Percentiles rank a stretch among this genome's conserved stretches.
Evolutionary conservation across 2,329 filamentous ascomycete species (phyloP).

Genomic region (Fusarium nurragi): DNA sequence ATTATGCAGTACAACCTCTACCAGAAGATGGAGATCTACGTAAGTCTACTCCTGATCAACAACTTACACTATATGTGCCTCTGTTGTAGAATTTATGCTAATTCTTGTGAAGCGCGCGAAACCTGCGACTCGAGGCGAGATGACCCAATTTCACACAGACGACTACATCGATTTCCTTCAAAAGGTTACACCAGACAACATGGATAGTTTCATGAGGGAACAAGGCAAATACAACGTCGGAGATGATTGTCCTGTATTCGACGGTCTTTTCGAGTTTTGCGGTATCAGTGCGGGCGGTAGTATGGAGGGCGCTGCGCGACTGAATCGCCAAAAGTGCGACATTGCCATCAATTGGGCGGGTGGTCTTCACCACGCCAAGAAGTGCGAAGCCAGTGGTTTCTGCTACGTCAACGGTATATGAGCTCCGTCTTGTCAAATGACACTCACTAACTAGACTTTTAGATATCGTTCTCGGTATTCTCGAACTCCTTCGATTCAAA

Average conservation of each 20-base stretch:
- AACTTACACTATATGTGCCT: neutral
- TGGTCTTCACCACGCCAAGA: slow-evolving; percentile 96
- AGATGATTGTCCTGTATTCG: slow-evolving; percentile 97
- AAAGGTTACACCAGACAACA: slow-evolving; percentile 98
- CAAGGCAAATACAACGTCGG: slow-evolving; percentile 94
- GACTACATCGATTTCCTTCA: slow-evolving; percentile 96
- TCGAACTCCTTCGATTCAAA: slow-evolving; percentile 89
- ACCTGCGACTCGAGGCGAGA: slow-evolving; percentile 86
- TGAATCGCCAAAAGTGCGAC: slow-evolving; percentile 91
- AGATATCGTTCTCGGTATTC: slow-evolving; percentile 96
- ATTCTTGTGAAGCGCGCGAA: slow-evolving; percentile 73
- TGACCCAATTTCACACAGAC: slow-evolving; percentile 92
- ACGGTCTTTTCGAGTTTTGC: slow-evolving; percentile 97
- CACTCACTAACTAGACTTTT: slow-evolving; percentile 33
- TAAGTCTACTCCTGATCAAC: slow-evolving; percentile 58
- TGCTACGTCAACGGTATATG: slow-evolving; percentile 93
- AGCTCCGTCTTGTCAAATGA: neutral
- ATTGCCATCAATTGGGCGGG: slow-evolving; percentile 99
- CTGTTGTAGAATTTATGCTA: slow-evolving; percentile 23
- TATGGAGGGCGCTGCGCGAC: slow-evolving; percentile 89
- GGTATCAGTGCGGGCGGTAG: slow-evolving; percentile 93
- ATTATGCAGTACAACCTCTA: slow-evolving; percentile 97
- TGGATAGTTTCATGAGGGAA: slow-evolving; percentile 91
- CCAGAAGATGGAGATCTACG: slow-evolving; percentile 95
- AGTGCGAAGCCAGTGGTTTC: slow-evolving; percentile 94